Base-by-base conservation (phyloP, 306 rosid species). In the Dalbergia cochinchinensis region DNA sequence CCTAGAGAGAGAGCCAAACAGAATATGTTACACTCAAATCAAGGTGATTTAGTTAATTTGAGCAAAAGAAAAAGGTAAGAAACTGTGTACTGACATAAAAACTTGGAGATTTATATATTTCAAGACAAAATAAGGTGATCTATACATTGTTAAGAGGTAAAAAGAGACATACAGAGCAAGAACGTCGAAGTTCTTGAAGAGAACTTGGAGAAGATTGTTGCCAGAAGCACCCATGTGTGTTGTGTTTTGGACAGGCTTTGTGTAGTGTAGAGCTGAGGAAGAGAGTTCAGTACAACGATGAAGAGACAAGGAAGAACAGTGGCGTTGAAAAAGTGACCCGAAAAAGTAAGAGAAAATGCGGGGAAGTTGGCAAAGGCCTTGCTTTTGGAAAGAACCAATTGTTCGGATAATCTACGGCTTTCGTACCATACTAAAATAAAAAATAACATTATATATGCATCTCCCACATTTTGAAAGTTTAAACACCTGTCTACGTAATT, bases 111-210 rank as follows among this genome's bases (percentile, higher is more conserved):
- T 26, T 26, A 26, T 26, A 26, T 42, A 42, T 42, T 42, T 42
- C 11, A 42, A 9, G 11, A 42, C 48, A 51, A 15, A 51, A 51
- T 54, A 54, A 54, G 60, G 4, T n/a, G 60, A 15, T 54, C 18
- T 13, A 51, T 15, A 14, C 4, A 13, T 2, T 14, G 18, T 50
- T 5, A 51, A 4, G 44, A 5, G 48, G 31, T 7, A n/a, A 20
- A 62, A 42, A 74, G 76, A 60, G 31, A 16, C 89, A 62, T 89
- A 94, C 97, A 94, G 77, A 80, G 98, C 97, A 82, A 94, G 97
- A 85, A 91, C 95, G 76, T 91, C 95, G 79, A 94, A 94, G 88
- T 94, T 94, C 65, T 89, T 94, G 26, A 80, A 86, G 35, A 94
- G 79, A 4, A 94, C 98, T 89, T 87, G 95, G 69, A 91, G 92